Base-by-base conservation (phyloP, 139 green algal species). In the Coelastrella sp. region DNA sequence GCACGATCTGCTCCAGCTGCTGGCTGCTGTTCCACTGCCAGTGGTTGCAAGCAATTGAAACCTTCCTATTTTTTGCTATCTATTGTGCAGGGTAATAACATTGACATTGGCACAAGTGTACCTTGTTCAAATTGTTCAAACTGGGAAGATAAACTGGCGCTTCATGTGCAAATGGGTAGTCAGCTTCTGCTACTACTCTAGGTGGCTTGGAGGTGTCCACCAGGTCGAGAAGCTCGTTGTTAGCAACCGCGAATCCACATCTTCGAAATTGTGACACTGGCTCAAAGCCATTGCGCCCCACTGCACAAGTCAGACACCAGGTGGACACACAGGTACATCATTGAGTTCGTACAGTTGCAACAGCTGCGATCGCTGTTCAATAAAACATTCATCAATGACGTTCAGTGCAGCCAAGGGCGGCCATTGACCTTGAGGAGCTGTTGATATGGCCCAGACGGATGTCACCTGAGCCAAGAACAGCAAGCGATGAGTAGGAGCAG, bases 51-150 rank as follows among this genome's bases (percentile, higher is more conserved):
- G n/a, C n/a, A n/a, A n/a, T n/a, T n/a, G n/a, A n/a, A n/a, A n/a
- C n/a, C n/a, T n/a, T n/a, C n/a, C n/a, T n/a, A n/a, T n/a, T n/a
- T n/a, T n/a, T n/a, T n/a, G n/a, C n/a, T n/a, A n/a, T n/a, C n/a
- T n/a, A n/a, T n/a, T n/a, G n/a, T n/a, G n/a, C n/a, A n/a, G n/a
- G n/a, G n/a, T n/a, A n/a, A n/a, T n/a, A n/a, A n/a, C n/a, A n/a
- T n/a, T n/a, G n/a, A n/a, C n/a, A n/a, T n/a, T n/a, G n/a, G n/a
- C n/a, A n/a, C n/a, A n/a, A n/a, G n/a, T n/a, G n/a, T n/a, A n/a
- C n/a, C n/a, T n/a, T n/a, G n/a, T n/a, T n/a, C n/a, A 79, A 41
- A 41, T 79, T 53, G n/a, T 79, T 79, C n/a, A 79, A 37, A 27
- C 23, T 41, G 5, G 71, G 71, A 17, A 82, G 75, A 43, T 82